Evolutionary conservation across 1,284 basidiomycete genomes (phyloP), one percentile per base, ranked within the genome.

Genomic region (Puccinia triticina): DNA sequence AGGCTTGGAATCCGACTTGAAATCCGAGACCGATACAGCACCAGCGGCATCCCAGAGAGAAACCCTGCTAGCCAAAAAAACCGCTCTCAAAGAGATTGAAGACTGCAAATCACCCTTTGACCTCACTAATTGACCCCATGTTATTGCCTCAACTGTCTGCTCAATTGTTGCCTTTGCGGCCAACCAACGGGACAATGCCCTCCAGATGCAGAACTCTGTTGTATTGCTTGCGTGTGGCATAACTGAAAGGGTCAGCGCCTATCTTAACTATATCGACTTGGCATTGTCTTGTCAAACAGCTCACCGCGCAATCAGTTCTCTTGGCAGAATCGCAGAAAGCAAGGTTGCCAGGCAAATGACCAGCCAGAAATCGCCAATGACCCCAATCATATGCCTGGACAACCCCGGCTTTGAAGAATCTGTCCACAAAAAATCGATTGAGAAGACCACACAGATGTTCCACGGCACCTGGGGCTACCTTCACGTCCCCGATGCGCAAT

Each of bases 391-490:
- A 2, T 77, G 74, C 61, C 12, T 64, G 4, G 74, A 77, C 40
- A 77, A 77, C 57, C 26, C 64, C 11, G 74, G 64, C 16, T 46
- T 77, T 21, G 29, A 77, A 48, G 48, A 61, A 46, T 7, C 14
- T 0, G 37, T 77, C 16, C 74, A 77, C 32, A n/a, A n/a, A 14
- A 77, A 77, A 48, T 46, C 40, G 0, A 14, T 46, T 12, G 57
- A 77, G n/a, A 29, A 37, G 26, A 61, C 7, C 2, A 53, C 53
- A 0, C 26, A 18, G 4, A 57, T 59, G 73, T 75, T 59, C 43
- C 73, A 75, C 12, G 74, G 74, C 4, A 77, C 74, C 0, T 55
- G 48, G 40, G 57, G 74, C 8, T 77, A 61, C 46, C 16, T 77
- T 14, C 74, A 77, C 43, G n/a, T 34, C 40, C 66, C 66, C 29